A percentile compares a stretch with the other conserved stretches of the same genome.
Conservation (phyloP, 116 monocot genomes). For the Iris pallida region DNA sequence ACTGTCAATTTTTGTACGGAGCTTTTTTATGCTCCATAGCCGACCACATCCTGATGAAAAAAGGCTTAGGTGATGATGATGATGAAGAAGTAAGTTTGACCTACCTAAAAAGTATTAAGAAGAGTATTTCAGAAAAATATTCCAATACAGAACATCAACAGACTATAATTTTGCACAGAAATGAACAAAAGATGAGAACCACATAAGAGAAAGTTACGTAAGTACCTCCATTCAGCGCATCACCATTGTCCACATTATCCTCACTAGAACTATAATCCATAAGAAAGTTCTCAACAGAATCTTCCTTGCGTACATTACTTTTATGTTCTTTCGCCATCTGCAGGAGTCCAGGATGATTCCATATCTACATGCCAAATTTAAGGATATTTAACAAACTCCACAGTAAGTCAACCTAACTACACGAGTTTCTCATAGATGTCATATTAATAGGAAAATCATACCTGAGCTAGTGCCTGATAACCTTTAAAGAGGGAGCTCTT, state of each 20-base stretch:
- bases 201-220: neutral
- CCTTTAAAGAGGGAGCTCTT: constrained; percentile 71
- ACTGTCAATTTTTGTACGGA: no score
- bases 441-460: constrained; percentile 13
- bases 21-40: no score
- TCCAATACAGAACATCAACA: no score
- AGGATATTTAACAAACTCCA: neutral
- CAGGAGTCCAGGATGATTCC: constrained; percentile 96
- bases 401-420: neutral
- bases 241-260: constrained; percentile 57
- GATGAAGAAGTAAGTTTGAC: no score
- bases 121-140: no score
- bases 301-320: constrained; percentile 47
- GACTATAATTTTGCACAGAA: no score
- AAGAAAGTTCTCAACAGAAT: constrained; percentile 79
- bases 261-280: constrained; percentile 80
- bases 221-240: constrained; percentile 49
- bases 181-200: neutral
- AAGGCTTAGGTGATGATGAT: no score
- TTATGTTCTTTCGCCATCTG: constrained; percentile 78
- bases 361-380: constrained; percentile 45
- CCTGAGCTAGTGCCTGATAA: constrained; percentile 90
- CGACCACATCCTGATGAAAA: no score
- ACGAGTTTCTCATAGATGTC: neutral
- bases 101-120: no score